A percentile compares a stretch with the other conserved stretches of the same genome.
phyloP scores from a whole-genome alignment of 805 yeast species.

The Pichia kluyveri region DNA sequence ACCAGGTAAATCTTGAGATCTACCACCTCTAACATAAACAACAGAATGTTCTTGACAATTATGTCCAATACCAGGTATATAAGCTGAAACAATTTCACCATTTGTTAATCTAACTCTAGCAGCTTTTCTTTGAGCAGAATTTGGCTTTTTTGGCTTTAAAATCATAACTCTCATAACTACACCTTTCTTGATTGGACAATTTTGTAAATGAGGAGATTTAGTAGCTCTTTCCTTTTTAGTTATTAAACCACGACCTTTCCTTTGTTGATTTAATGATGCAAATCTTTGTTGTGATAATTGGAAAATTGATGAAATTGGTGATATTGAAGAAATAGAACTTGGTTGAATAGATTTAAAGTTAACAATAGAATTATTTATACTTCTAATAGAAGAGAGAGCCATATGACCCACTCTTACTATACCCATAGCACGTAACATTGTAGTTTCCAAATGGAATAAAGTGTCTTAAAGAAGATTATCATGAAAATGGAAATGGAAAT shows the following conservation, averaged over 20 bases:
- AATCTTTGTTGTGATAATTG: slow-evolving; percentile 33
- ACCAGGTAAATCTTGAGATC: slow-evolving; percentile 97
- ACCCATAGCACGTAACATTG: too few relatives aligned
- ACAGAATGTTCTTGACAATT: slow-evolving; percentile 97
- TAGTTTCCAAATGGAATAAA: not conserved
- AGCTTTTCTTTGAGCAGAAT: slow-evolving; percentile 95
- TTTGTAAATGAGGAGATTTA: slow-evolving; percentile 73
- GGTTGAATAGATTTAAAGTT: not conserved
- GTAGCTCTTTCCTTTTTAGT: slow-evolving; percentile 31
- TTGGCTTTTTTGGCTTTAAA: slow-evolving; percentile 95
- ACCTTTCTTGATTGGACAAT: slow-evolving; percentile 85
- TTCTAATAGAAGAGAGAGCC: too few relatives aligned
- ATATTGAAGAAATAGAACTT: not conserved
- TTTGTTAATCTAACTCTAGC: slow-evolving; percentile 89
- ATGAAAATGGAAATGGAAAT: too few relatives aligned
- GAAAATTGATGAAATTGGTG: slow-evolving; percentile 4
- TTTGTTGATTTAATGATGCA: slow-evolving; percentile 73
- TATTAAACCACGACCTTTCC: slow-evolving; percentile 48
- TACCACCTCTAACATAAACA: slow-evolving; percentile 94
- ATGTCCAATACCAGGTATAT: slow-evolving; percentile 98
- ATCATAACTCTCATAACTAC: slow-evolving; percentile 92
- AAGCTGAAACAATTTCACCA: slow-evolving; percentile 83
- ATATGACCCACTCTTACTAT: too few relatives aligned
- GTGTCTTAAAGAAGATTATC: too few relatives aligned
- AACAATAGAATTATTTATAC: too few relatives aligned